Evolutionary conservation across 106 monocot species (phyloP).

Genomic region (Cymbidium sinense): DNA sequence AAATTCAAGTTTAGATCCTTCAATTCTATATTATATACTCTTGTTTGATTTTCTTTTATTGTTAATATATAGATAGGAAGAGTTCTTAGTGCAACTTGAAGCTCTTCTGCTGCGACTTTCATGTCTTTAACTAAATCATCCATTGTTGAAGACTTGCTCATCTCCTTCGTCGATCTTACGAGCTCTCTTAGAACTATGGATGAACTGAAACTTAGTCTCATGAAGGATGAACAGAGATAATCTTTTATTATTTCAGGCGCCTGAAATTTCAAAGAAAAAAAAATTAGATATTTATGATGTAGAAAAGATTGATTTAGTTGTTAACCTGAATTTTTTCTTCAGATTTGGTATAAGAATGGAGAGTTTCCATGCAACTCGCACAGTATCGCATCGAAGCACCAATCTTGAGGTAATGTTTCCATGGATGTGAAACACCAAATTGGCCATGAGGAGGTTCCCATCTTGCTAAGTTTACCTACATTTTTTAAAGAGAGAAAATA

Average conservation of each 20-base stretch:
- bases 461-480: slow-evolving; percentile 33
- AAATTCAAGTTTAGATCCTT: slow-evolving; percentile 1
- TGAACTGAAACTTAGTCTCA: slow-evolving; percentile 23
- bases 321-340: slow-evolving; percentile 7
- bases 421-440: slow-evolving; percentile 26
- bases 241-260: slow-evolving; percentile 19
- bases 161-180: slow-evolving; percentile 24
- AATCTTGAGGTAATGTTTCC: slow-evolving; percentile 27
- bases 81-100: slow-evolving; percentile 19
- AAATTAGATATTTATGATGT: background rate
- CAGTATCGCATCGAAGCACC: slow-evolving; percentile 24
- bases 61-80: slow-evolving; percentile 1
- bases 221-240: slow-evolving; percentile 31
- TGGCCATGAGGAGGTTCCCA: slow-evolving; percentile 41
- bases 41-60: background rate
- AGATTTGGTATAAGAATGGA: slow-evolving; percentile 27
- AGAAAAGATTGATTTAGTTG: background rate
- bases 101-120: slow-evolving; percentile 34
- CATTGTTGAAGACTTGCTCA: slow-evolving; percentile 21
- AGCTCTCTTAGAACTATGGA: slow-evolving; percentile 35
- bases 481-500: background rate
- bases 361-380: slow-evolving; percentile 34
- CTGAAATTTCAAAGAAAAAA: background rate
- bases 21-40: background rate
- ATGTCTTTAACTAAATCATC: slow-evolving; percentile 35